Conservation (phyloP, 1,284 basidiomycete species). For the Xerocomus amazonicus region DNA sequence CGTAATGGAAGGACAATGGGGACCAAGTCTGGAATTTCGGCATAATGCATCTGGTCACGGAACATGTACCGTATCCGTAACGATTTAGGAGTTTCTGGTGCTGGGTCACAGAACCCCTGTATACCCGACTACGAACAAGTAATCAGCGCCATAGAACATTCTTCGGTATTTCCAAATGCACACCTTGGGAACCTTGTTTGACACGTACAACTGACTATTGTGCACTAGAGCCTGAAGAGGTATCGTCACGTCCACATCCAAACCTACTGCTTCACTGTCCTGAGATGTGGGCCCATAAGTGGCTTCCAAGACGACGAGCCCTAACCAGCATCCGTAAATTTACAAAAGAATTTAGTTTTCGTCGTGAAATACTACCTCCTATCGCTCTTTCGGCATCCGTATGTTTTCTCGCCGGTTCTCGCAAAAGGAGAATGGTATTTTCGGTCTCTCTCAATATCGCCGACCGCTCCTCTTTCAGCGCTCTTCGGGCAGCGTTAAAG, state of each 20-base stretch:
- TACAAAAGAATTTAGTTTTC: conserved; percentile 1
- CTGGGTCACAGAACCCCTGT: conserved; percentile 75
- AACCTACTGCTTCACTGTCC: conserved; percentile 47
- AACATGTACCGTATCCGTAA: conserved; percentile 78
- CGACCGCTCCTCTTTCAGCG: conserved; percentile 57
- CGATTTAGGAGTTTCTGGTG: conserved; percentile 61
- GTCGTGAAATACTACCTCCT: conserved; percentile 27
- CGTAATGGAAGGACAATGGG: conserved; percentile 74
- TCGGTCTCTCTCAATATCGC: conserved; percentile 55
- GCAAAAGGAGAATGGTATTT: conserved; percentile 45
- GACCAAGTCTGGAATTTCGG: conserved; percentile 67
- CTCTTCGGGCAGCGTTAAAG: conserved; percentile 47
- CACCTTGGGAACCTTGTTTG: conserved; percentile 69
- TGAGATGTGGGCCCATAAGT: conserved; percentile 49
- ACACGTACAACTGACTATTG: conserved; percentile 76
- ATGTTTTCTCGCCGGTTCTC: conserved; percentile 44
- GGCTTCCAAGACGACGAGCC: conserved; percentile 67
- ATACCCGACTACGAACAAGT: conserved; percentile 49
- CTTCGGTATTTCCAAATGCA: conserved; percentile 11
- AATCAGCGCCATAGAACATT: conserved; percentile 17
- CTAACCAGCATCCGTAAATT: conserved; percentile 32
- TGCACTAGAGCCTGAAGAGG: conserved; percentile 81
- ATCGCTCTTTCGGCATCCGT: conserved; percentile 39
- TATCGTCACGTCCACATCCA: conserved; percentile 73
- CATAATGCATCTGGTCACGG: conserved; percentile 69